phyloP scores from a whole-genome alignment of 768 basidiomycete species.

The Glaciozyma antarctica region DNA sequence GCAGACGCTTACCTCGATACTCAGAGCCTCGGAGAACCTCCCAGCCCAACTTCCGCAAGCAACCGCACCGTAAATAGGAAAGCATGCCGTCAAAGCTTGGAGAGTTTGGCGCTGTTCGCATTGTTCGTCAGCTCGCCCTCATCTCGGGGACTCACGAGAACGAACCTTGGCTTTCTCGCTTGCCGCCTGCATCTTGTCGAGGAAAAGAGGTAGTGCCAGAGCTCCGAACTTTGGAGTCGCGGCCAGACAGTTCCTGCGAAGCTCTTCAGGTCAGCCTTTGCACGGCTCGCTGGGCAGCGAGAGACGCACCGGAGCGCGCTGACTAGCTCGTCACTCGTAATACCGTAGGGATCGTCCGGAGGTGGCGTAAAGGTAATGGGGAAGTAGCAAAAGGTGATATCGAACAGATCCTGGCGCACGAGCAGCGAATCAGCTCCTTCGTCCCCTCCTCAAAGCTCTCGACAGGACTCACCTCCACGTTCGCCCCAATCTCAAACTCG shows the following conservation, averaged over 20 bases:
- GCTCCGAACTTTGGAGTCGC: constrained; percentile 74
- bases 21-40: constrained; percentile 82
- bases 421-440: not conserved
- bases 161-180: constrained; percentile 71
- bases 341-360: constrained; percentile 85
- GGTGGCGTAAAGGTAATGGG: constrained; percentile 94
- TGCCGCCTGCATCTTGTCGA: constrained; percentile 81
- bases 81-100: constrained; percentile 61
- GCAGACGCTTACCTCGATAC: constrained; percentile 60
- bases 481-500: constrained; percentile 68
- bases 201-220: constrained; percentile 72
- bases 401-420: constrained; percentile 66
- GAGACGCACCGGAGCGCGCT: constrained; percentile 49
- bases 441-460: not conserved
- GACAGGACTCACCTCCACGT: constrained; percentile 57
- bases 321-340: constrained; percentile 78
- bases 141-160: not conserved
- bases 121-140: not conserved
- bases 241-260: constrained; percentile 55
- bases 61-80: constrained; percentile 71
- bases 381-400: constrained; percentile 95
- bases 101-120: constrained; percentile 68
- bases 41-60: constrained; percentile 55
- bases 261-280: constrained; percentile 3
- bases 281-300: not conserved